Conservation (phyloP, 2,329 filamentous ascomycete species). For the Teratosphaeria zuluensis region DNA sequence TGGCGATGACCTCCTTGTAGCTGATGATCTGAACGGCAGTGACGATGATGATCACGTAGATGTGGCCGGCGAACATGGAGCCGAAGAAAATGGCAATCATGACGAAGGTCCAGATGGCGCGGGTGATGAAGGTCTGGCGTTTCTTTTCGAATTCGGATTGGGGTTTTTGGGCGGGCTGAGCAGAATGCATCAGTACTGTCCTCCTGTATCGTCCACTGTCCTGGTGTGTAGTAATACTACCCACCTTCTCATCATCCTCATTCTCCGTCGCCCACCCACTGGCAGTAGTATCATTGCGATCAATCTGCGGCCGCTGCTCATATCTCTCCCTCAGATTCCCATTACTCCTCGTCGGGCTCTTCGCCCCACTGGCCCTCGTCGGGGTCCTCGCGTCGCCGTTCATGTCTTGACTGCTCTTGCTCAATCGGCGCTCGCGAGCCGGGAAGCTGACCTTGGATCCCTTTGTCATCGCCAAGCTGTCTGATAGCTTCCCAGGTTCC, state of each 20-base stretch:
- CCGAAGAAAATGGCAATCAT: slow-evolving; percentile 94
- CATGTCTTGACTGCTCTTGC: slow-evolving; percentile 48
- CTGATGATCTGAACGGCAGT: slow-evolving; percentile 92
- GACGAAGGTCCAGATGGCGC: slow-evolving; percentile 94
- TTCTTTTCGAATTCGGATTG: slow-evolving; percentile 87
- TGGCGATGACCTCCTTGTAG: slow-evolving; percentile 98
- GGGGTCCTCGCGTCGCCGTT: slow-evolving; percentile 20
- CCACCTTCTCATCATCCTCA: slow-evolving; percentile 20
- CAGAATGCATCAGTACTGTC: not conserved
- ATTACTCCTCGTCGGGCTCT: slow-evolving; percentile 42
- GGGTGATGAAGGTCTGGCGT: slow-evolving; percentile 92
- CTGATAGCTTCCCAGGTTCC: not conserved
- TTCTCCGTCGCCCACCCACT: slow-evolving; percentile 27
- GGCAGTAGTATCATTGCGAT: slow-evolving; percentile 18
- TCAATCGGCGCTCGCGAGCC: slow-evolving; percentile 49
- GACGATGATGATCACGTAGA: slow-evolving; percentile 90
- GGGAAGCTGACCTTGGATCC: slow-evolving; percentile 47
- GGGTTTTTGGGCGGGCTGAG: slow-evolving; percentile 10
- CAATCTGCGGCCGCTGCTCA: slow-evolving; percentile 11
- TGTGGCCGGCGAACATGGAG: slow-evolving; percentile 88
- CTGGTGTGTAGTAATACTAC: too few species aligned
- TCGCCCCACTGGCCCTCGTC: slow-evolving; percentile 34
- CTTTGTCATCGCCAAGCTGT: slow-evolving; percentile 5
- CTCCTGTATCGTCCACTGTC: too few species aligned
- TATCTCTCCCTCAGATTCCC: slow-evolving; percentile 1